Base-by-base conservation (phyloP, 345 rosid genomes). In the Aquilaria malaccensis region DNA sequence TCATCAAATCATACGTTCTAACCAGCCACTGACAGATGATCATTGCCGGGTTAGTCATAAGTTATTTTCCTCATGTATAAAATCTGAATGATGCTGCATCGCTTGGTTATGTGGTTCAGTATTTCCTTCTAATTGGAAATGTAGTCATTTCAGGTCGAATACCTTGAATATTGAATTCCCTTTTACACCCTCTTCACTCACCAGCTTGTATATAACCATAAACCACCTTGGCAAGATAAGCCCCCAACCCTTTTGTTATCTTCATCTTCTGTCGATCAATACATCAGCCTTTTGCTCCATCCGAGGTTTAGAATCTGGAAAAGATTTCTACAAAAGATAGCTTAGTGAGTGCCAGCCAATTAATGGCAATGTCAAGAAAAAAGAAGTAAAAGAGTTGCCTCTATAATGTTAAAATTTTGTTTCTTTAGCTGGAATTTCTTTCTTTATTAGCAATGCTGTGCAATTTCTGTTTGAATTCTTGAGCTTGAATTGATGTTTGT, bases 1-100 rank as follows among this genome's bases (percentile, higher is more conserved):
- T 63, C 80, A 77, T 74, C 82, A 80, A 67, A 80, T 82, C 50
- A 80, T 82, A 63, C 82, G 80, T n/a, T 77, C 87, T 51, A 72
- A 77, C 65, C 81, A 82, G 62, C 47, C 59, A 49, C 65, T 82
- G 70, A 71, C 61, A 53, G 83, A 80, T 62, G 85, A 82, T 60
- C 87, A 82, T 67, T 82, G 79, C 65, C 87, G 80, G 79, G 87
- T 82, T 68, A 55, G 83, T 60, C 58, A 37, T 11, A 43, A 52
- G 29, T 15, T 52, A 7, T 37, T 37, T 37, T 9, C 43, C 43
- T 37, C 43, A 37, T 37, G 43, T 56, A 10, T 55, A 49, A 55
- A 15, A 50, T 31, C 61, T 64, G 55, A 30, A 22, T 30, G 59
- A 13, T 50, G 30, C 11, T 33, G 1, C 31, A 11, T 60, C 49